Conservation (phyloP, 495 filamentous ascomycete genomes). For the Aspergillus biplanus region DNA sequence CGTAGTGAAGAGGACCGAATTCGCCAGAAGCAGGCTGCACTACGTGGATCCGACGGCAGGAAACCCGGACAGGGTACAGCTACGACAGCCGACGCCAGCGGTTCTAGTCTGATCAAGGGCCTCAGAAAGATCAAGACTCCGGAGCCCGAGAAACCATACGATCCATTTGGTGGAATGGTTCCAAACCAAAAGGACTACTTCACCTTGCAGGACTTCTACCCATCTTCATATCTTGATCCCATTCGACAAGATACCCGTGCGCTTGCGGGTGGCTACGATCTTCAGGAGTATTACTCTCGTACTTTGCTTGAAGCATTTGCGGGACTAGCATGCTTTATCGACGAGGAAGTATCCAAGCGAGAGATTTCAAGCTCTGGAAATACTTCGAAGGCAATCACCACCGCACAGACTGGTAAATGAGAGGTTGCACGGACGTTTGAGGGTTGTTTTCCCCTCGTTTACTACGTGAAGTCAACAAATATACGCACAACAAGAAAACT, state of each 20-base stretch:
- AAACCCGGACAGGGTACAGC: slow-evolving; percentile 29
- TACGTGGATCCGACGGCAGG: slow-evolving; percentile 42
- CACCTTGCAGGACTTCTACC: slow-evolving; percentile 66
- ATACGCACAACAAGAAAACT: background rate
- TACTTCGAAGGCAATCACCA: slow-evolving; percentile 30
- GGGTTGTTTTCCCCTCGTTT: too few relatives aligned
- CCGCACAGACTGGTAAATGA: slow-evolving; percentile 7
- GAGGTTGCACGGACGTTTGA: background rate
- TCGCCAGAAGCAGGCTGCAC: slow-evolving; percentile 48
- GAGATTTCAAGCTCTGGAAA: slow-evolving; percentile 31
- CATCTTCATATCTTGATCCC: slow-evolving; percentile 63
- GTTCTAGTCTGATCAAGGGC: slow-evolving; percentile 66
- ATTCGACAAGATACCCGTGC: slow-evolving; percentile 61
- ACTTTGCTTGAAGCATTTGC: slow-evolving; percentile 88
- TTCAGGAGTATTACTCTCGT: slow-evolving; percentile 77
- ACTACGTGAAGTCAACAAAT: background rate
- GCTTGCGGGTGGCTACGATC: slow-evolving; percentile 80
- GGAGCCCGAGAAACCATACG: slow-evolving; percentile 75
- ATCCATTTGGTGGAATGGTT: slow-evolving; percentile 79
- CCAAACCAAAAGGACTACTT: slow-evolving; percentile 71
- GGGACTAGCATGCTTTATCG: slow-evolving; percentile 80
- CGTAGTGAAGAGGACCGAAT: slow-evolving; percentile 54
- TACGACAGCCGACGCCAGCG: slow-evolving; percentile 31
- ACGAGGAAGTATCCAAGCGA: slow-evolving; percentile 68
- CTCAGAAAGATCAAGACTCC: slow-evolving; percentile 67